Conservation (phyloP, 768 basidiomycete genomes). For the Kwoniella heveanensis region DNA sequence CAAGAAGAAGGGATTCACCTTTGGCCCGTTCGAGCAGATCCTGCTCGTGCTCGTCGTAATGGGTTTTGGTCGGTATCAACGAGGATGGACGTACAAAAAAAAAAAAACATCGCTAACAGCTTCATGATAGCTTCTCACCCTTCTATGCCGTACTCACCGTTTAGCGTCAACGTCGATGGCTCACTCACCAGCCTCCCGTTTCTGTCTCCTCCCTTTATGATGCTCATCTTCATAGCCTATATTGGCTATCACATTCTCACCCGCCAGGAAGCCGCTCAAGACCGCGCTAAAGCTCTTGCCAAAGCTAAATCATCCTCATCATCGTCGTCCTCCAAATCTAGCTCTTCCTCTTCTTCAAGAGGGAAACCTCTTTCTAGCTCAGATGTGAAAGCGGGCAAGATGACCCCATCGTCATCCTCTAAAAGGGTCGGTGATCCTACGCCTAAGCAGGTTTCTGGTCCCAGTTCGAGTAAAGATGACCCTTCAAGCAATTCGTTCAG, state of each 20-base stretch:
- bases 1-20: conserved; percentile 36
- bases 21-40: conserved; percentile 52
- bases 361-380: conserved; percentile 31
- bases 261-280: conserved; percentile 46
- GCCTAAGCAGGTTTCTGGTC: conserved; percentile 42
- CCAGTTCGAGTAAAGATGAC: conserved; percentile 34
- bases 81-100: background rate
- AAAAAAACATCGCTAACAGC: background rate
- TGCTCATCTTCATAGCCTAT: conserved; percentile 51
- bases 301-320: conserved; percentile 34
- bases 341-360: conserved; percentile 12
- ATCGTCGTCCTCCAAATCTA: conserved; percentile 27
- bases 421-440: conserved; percentile 32
- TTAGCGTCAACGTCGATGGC: conserved; percentile 18
- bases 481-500: conserved; percentile 36
- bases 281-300: conserved; percentile 31
- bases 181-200: conserved; percentile 35
- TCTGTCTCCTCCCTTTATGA: conserved; percentile 48
- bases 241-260: conserved; percentile 49
- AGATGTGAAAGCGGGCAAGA: conserved; percentile 34
- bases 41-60: conserved; percentile 46
- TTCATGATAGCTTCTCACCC: conserved; percentile 16
- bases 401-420: conserved; percentile 20
- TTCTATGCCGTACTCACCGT: conserved; percentile 22
- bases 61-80: conserved; percentile 37